phyloP scores from a whole-genome alignment of 371 early-diverging fungal genomes.

The Dichotomocladium elegans region DNA sequence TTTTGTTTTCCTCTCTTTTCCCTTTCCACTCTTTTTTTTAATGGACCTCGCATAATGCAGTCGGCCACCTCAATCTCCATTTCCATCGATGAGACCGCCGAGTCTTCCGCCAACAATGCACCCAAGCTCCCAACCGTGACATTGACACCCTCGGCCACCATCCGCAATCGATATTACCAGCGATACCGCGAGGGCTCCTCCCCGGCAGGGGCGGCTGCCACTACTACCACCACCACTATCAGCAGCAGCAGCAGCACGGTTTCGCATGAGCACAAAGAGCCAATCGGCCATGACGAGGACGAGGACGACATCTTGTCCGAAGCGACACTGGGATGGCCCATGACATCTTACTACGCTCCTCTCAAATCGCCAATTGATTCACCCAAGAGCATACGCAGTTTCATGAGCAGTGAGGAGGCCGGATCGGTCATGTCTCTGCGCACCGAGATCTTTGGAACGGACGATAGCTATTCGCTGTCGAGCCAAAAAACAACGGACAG shows the following conservation, averaged over 20 bases:
- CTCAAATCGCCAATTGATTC: conserved; percentile 14
- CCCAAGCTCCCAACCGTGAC: conserved; percentile 3
- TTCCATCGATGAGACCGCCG: background rate
- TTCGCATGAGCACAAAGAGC: conserved; percentile 5
- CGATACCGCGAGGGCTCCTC: conserved; percentile 10
- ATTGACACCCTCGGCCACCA: conserved; percentile 34
- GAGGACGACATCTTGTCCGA: background rate
- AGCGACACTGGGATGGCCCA: conserved; percentile 19
- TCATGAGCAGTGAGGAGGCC: conserved; percentile 16
- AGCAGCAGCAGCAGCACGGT: background rate
- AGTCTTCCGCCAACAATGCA: background rate
- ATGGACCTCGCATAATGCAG: conserved; percentile 6
- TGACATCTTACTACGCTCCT: conserved; percentile 19
- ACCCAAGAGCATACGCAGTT: conserved; percentile 16
- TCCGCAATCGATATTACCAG: conserved; percentile 39
- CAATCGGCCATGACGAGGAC: conserved; percentile 13
- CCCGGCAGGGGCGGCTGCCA: background rate
- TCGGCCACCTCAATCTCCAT: background rate
- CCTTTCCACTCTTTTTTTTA: conserved; percentile 7
- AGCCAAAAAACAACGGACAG: conserved; percentile 17
- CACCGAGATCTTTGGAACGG: conserved; percentile 16
- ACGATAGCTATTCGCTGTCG: conserved; percentile 10
- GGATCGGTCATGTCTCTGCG: conserved; percentile 23
- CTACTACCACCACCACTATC: background rate
- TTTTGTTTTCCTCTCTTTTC: background rate